Conservation (phyloP, 352 stramenopile genomes). For the Phytophthora syringae region DNA sequence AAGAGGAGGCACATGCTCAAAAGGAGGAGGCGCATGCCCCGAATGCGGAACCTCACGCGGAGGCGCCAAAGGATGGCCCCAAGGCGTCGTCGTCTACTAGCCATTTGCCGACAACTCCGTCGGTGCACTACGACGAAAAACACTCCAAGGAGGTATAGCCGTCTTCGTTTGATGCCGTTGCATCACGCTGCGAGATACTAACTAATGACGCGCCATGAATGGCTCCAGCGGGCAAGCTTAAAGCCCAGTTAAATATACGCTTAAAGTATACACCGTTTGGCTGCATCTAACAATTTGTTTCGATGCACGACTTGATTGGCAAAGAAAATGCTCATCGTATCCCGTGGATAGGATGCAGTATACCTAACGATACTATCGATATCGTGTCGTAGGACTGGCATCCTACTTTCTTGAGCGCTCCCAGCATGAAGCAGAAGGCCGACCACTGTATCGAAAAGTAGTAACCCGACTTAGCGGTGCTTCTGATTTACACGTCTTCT, state of each 20-base stretch:
- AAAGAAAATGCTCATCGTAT: neutral
- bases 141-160: constrained; percentile 29
- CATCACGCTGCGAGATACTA: constrained; percentile 19
- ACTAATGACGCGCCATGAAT: constrained; percentile 6
- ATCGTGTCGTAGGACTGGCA: no score
- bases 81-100: constrained; percentile 29
- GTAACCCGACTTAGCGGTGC: no score
- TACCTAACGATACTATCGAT: neutral
- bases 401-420: no score
- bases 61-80: constrained; percentile 21
- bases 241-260: constrained; percentile 11
- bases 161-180: neutral
- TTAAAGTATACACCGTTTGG: constrained; percentile 8
- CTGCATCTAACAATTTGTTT: neutral
- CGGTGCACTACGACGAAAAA: constrained; percentile 22
- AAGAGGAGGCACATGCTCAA: neutral
- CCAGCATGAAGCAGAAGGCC: no score
- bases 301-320: neutral
- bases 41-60: constrained; percentile 17
- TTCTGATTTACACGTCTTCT: no score
- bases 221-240: constrained; percentile 1
- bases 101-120: constrained; percentile 13
- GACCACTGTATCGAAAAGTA: no score
- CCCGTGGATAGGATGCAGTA: neutral
- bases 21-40: constrained; percentile 9